Conservation (phyloP, 768 basidiomycete genomes). For the Suillus luteus region DNA sequence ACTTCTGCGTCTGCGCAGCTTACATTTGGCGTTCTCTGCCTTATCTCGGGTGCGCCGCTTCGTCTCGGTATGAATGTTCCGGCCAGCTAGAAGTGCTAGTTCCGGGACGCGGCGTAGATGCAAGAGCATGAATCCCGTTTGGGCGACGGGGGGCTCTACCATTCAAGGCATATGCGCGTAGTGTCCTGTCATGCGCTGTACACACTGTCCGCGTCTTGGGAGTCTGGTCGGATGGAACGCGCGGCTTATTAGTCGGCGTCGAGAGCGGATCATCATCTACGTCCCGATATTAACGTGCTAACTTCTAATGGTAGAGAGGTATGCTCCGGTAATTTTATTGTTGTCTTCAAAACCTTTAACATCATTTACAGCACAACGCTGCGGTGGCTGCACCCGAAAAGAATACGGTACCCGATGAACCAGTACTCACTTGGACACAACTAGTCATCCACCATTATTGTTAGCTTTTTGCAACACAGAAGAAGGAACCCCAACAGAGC, state of each 20-base stretch:
- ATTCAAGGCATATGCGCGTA: not conserved
- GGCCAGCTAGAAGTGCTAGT: conserved; percentile 58
- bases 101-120: conserved; percentile 79
- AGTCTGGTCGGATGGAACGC: conserved; percentile 18
- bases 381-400: too few relatives aligned
- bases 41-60: conserved; percentile 49
- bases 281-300: not conserved
- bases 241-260: conserved; percentile 38
- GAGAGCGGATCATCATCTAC: conserved; percentile 10
- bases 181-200: conserved; percentile 1
- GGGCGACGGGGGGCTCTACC: not conserved
- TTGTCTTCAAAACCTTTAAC: too few relatives aligned
- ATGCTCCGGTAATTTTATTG: too few relatives aligned
- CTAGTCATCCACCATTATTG: too few relatives aligned
- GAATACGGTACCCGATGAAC: too few relatives aligned
- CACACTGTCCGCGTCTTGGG: conserved; percentile 16
- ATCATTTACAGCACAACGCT: too few relatives aligned
- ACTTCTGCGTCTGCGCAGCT: conserved; percentile 1
- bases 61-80: conserved; percentile 63
- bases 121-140: conserved; percentile 57
- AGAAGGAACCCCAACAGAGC: too few relatives aligned
- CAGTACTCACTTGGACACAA: too few relatives aligned
- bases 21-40: conserved; percentile 37
- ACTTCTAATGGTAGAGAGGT: too few relatives aligned
- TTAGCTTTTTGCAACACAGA: too few relatives aligned